Evolutionary conservation across 345 rosid genomes (phyloP).

Genomic region (Brassica juncea): DNA sequence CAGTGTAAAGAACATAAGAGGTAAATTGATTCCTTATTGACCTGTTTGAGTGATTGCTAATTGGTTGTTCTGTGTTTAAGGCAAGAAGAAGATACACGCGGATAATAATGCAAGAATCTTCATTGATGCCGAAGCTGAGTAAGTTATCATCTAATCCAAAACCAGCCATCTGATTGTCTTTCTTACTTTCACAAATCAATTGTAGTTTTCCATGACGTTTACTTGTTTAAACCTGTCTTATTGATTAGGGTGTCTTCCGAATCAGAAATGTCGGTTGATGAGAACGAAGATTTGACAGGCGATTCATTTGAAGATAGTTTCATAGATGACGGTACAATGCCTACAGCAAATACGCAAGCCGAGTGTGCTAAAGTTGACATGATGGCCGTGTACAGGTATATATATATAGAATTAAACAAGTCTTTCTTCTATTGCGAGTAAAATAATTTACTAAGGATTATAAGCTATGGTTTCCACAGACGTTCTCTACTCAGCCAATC

Average conservation of each 20-base stretch:
- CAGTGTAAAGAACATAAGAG: constrained; percentile 45
- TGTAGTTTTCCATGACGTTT: constrained; percentile 4
- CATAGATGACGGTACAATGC: constrained; percentile 76
- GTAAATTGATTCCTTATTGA: constrained; percentile 39
- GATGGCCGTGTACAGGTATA: constrained; percentile 90
- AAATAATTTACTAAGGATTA: not conserved
- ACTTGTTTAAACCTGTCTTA: not conserved
- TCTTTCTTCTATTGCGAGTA: not conserved
- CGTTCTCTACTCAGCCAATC: constrained; percentile 94
- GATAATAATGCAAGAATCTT: constrained; percentile 46
- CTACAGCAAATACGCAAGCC: constrained; percentile 56
- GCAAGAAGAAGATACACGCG: constrained; percentile 49
- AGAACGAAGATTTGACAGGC: constrained; percentile 50
- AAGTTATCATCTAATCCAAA: constrained; percentile 42
- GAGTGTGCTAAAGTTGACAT: constrained; percentile 70
- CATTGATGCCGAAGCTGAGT: constrained; percentile 92
- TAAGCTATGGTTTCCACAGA: constrained; percentile 45
- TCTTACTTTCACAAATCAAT: constrained; percentile 15
- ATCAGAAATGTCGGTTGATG: constrained; percentile 69
- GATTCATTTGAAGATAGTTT: constrained; percentile 74
- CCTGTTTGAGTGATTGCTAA: constrained; percentile 22
- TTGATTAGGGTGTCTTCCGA: constrained; percentile 72
- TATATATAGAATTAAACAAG: not conserved
- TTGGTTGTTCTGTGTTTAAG: constrained; percentile 41
- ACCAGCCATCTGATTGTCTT: constrained; percentile 12